Base-by-base conservation (phyloP, 2,329 filamentous ascomycete genomes). In the Penicillium sp. region DNA sequence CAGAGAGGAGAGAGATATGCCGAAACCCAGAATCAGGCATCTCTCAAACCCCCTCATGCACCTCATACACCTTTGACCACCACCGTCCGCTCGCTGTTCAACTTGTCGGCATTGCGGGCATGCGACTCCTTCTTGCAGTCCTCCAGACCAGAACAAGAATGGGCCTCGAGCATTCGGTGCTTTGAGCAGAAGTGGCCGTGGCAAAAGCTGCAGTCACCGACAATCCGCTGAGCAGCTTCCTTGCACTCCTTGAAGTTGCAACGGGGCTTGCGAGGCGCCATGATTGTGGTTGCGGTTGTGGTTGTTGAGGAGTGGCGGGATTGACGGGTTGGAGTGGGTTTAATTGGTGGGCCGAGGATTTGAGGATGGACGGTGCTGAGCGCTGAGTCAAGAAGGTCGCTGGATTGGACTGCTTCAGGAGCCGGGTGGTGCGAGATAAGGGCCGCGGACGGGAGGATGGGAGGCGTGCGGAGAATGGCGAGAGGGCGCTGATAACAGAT, bases 121-220 rank as follows among this genome's bases (percentile, higher is more conserved):
- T 96, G 92, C 50, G 91, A 94, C 78, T 96, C 92, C 83, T 96
- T 95, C 85, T 97, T 96, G 85, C 94, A 97, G 80, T 96, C 91
- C 82, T 98, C 95, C 58, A 99, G 83, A 42, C 92, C 92, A 65
- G 86, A 87, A 81, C 95, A 99, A 80, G 91, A 91, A 81, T 99
- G 95, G 69, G 94, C 91, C 79, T 99, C 95, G 65, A 98, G 80
- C 80, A 98, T 85, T 58, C 95, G 86, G 80, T 99, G 95, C 82
- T 92, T 96, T 70, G 91, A 91, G 80, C 95, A 99, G 83, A 91
- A 98, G 76, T 96, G 91, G 48, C 93, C 92, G 57, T 89, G 84
- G 82, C 95, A 99, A 83, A 98, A 98, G 62, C 88, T 89, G 80
- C 95, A 99, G 81, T 98, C 94, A 56, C 95, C 95, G 60, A 97